A percentile compares a stretch with the other conserved stretches of the same genome.
Evolutionary conservation across 2,329 filamentous ascomycete genomes (phyloP).

Genomic region (Aspergillus spinulosporus): DNA sequence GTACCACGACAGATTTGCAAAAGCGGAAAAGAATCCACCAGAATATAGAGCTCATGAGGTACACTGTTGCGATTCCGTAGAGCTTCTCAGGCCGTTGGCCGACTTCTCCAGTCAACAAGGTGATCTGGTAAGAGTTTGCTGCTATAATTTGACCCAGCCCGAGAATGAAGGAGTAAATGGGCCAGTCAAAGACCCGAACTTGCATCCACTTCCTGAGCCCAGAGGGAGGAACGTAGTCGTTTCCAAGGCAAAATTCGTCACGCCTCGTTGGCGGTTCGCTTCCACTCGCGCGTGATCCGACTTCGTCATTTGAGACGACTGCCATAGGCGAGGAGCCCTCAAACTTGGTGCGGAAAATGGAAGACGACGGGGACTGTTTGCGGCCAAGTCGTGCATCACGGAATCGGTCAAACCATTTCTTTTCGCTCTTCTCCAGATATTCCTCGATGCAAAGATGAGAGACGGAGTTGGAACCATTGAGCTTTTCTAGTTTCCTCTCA

Average conservation of each 20-base stretch:
- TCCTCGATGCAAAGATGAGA: slow-evolving; percentile 62
- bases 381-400: slow-evolving; percentile 54
- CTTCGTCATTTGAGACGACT: too few species aligned
- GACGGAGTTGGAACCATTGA: slow-evolving; percentile 59
- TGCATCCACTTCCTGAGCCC: slow-evolving; percentile 39
- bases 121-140: slow-evolving; percentile 66
- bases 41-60: slow-evolving; percentile 56
- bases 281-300: too few species aligned
- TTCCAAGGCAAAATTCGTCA: too few species aligned
- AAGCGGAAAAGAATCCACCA: slow-evolving; percentile 65
- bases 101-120: slow-evolving; percentile 62
- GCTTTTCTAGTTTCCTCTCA: slow-evolving; percentile 54
- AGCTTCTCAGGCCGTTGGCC: slow-evolving; percentile 59
- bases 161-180: slow-evolving; percentile 61
- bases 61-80: slow-evolving; percentile 62
- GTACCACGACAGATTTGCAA: slow-evolving; percentile 55
- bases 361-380: too few species aligned
- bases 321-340: too few species aligned
- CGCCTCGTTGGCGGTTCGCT: too few species aligned
- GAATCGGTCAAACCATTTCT: slow-evolving; percentile 63
- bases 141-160: slow-evolving; percentile 63
- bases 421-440: slow-evolving; percentile 65
- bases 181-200: slow-evolving; percentile 61
- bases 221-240: too few species aligned
- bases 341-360: too few species aligned